These are phyloP conservation scores for Aspergillus persii DNA, from an alignment of 2,329 filamentous ascomycete species.

Conservation along the genomic window DNA sequence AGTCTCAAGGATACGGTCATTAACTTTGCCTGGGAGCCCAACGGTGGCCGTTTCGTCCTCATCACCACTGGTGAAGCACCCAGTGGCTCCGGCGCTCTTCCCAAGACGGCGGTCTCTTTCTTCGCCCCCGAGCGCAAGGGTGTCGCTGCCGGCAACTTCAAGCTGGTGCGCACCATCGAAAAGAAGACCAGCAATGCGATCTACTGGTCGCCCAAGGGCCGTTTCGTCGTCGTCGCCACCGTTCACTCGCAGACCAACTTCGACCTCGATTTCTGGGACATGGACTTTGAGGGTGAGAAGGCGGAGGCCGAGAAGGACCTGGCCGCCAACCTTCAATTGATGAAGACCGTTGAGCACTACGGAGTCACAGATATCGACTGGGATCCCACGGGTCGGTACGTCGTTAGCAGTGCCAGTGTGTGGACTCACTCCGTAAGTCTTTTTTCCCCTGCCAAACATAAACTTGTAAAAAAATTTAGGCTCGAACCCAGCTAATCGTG, in stretches of 20 bases:
- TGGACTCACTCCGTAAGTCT: slow-evolving; percentile 90
- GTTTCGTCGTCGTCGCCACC: slow-evolving; percentile 92
- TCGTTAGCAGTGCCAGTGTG: slow-evolving; percentile 86
- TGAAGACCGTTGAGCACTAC: slow-evolving; percentile 93
- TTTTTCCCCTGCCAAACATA: neutral
- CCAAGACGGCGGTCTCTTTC: slow-evolving; percentile 93
- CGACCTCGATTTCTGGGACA: slow-evolving; percentile 95
- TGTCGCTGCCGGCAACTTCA: slow-evolving; percentile 82
- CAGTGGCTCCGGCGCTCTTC: slow-evolving; percentile 74
- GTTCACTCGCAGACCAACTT: slow-evolving; percentile 90
- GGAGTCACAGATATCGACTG: slow-evolving; percentile 97
- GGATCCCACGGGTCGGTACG: slow-evolving; percentile 94
- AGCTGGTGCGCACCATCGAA: slow-evolving; percentile 88
- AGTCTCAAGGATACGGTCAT: slow-evolving; percentile 98
- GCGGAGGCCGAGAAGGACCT: slow-evolving; percentile 90
- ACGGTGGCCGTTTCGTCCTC: slow-evolving; percentile 93
- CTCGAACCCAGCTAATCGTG: slow-evolving; percentile 7
- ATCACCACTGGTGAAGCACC: slow-evolving; percentile 89
- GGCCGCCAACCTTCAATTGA: slow-evolving; percentile 88
- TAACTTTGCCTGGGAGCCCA: slow-evolving; percentile 99
- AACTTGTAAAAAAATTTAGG: neutral
- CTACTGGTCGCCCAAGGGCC: slow-evolving; percentile 95
- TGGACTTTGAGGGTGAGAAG: slow-evolving; percentile 98
- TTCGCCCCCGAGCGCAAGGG: slow-evolving; percentile 98
- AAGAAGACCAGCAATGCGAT: slow-evolving; percentile 99